Percentiles rank a stretch among this genome's conserved stretches.
Conservation (phyloP, 2,329 filamentous ascomycete species). For the Ilyonectria mors-panacis region DNA sequence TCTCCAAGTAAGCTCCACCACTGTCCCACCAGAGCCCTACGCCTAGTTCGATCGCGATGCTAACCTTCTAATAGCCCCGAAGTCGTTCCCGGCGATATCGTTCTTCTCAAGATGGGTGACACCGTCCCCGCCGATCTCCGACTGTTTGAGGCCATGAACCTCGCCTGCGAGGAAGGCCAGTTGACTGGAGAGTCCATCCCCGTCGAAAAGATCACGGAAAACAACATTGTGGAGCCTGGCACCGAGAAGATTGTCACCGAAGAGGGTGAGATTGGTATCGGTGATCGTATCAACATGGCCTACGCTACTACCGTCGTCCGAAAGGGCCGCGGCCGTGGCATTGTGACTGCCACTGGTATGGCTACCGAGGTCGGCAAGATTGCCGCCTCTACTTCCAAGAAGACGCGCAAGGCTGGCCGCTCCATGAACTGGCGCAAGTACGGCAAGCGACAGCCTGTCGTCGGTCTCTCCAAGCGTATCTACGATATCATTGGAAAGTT, state of each 20-base stretch:
- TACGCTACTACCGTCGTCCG: constrained; percentile 82
- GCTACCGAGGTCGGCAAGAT: constrained; percentile 79
- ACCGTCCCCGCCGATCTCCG: constrained; percentile 82
- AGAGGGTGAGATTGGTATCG: constrained; percentile 73
- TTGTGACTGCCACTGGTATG: constrained; percentile 82
- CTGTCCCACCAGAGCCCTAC: no score
- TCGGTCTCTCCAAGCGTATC: constrained; percentile 62
- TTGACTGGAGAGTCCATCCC: constrained; percentile 84
- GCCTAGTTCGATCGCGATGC: neutral
- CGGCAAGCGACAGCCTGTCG: constrained; percentile 64
- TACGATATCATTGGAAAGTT: constrained; percentile 70
- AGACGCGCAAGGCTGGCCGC: constrained; percentile 69
- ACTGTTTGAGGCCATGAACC: constrained; percentile 81
- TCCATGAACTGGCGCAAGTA: constrained; percentile 69
- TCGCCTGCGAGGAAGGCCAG: constrained; percentile 83
- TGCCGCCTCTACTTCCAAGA: constrained; percentile 68
- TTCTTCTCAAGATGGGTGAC: constrained; percentile 78
- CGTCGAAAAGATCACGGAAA: constrained; percentile 75
- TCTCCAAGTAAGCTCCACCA: constrained; percentile 66
- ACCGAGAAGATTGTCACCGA: constrained; percentile 61
- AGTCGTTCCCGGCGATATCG: constrained; percentile 81
- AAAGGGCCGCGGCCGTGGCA: constrained; percentile 80
- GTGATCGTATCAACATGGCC: constrained; percentile 81
- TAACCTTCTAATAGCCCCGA: constrained; percentile 61
- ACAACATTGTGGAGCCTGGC: constrained; percentile 60